Percentiles rank a stretch among this genome's conserved stretches.
Conservation (phyloP, 2,329 filamentous ascomycete genomes). For the Penicillium brevicompactum region DNA sequence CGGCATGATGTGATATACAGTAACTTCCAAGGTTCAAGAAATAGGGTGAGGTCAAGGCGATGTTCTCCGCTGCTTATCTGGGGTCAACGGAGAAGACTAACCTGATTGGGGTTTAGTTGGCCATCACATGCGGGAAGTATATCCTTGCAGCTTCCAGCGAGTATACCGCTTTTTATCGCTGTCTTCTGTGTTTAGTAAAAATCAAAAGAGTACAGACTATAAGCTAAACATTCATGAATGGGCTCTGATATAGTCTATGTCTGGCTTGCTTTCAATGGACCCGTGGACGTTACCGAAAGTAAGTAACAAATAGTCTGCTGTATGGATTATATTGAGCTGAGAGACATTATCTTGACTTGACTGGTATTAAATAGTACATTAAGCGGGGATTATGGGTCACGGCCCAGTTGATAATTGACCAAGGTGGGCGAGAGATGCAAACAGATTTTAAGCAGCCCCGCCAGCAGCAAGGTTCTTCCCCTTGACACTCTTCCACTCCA, state of each 20-base stretch:
- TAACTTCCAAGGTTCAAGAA: too few relatives aligned
- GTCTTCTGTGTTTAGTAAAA: too few relatives aligned
- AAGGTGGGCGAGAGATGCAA: too few relatives aligned
- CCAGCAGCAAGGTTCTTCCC: constrained; percentile 1
- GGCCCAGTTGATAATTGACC: not conserved
- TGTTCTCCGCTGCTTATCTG: constrained; percentile 14
- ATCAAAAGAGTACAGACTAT: too few relatives aligned
- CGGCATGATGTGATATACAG: not conserved
- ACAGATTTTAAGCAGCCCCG: not conserved
- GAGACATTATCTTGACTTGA: not conserved
- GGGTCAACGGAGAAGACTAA: constrained; percentile 7
- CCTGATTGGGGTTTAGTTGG: constrained; percentile 3
- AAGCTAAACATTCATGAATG: too few relatives aligned
- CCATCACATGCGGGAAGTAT: not conserved
- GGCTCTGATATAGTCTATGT: too few relatives aligned
- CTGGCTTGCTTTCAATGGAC: too few relatives aligned
- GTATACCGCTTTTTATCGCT: too few relatives aligned
- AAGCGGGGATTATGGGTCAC: not conserved
- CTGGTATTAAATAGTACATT: not conserved
- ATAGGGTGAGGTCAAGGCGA: constrained; percentile 4
- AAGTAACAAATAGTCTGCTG: not conserved
- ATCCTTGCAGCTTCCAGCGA: not conserved
- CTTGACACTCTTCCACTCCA: constrained; percentile 11
- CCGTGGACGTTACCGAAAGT: too few relatives aligned
- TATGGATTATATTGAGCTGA: not conserved